These are phyloP conservation scores for Euphorbia celastroides DNA, from an alignment of 441 rosid genomes.

Conservation along the genomic window DNA sequence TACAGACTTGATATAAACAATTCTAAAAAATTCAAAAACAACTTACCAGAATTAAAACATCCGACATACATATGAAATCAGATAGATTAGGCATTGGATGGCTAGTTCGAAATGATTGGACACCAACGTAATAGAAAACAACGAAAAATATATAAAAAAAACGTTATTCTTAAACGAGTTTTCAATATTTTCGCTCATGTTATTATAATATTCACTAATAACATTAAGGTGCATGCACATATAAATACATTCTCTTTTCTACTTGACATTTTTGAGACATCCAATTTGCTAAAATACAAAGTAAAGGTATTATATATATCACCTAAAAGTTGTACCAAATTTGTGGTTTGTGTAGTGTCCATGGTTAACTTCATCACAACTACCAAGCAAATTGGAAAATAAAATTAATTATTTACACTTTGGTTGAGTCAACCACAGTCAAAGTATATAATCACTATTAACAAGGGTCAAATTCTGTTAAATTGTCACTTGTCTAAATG, in stretches of 20 bases:
- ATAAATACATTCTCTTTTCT: neutral
- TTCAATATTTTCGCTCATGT: neutral
- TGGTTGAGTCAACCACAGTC: slow-evolving; percentile 13
- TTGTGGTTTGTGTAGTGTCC: slow-evolving; percentile 11
- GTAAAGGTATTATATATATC: neutral
- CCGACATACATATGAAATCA: too few relatives aligned
- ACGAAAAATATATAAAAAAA: too few relatives aligned
- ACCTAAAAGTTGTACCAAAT: slow-evolving; percentile 1
- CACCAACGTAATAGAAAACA: too few relatives aligned
- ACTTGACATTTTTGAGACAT: neutral
- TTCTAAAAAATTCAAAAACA: too few relatives aligned
- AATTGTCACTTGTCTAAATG: slow-evolving; percentile 3
- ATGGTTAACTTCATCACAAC: neutral
- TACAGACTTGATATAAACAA: too few relatives aligned
- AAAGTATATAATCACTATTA: neutral
- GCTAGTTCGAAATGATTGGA: too few relatives aligned
- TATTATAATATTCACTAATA: neutral
- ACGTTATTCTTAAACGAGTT: neutral
- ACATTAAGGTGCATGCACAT: neutral
- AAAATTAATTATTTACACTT: neutral
- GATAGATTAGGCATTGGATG: too few relatives aligned
- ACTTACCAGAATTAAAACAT: too few relatives aligned
- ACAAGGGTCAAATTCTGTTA: slow-evolving; percentile 24
- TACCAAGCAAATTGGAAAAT: neutral
- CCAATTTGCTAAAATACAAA: slow-evolving; percentile 13